Conservation (phyloP, 345 rosid species). For the Populus simonii region DNA sequence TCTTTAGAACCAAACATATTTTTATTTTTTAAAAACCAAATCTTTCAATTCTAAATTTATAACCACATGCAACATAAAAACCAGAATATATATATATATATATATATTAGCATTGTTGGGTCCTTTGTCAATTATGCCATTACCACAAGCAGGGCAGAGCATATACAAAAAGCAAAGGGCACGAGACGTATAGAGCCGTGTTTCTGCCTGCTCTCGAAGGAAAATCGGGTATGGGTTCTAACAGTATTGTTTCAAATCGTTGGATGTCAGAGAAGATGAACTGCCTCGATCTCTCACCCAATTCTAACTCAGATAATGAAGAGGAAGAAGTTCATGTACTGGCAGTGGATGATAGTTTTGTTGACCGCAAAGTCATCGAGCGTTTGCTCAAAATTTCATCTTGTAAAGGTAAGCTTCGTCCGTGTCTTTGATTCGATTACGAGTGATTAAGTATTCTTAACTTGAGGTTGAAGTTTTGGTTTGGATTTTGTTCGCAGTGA, state of each 20-base stretch:
- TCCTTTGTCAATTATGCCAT: neutral
- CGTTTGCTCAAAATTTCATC: conserved; percentile 67
- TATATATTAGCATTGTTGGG: too few relatives aligned
- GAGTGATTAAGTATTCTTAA: conserved; percentile 3
- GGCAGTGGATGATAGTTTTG: conserved; percentile 87
- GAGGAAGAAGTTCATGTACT: conserved; percentile 74
- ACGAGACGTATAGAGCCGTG: neutral
- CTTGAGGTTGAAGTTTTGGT: neutral
- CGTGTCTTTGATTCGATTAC: neutral
- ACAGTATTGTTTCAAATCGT: conserved; percentile 46
- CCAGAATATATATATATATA: too few relatives aligned
- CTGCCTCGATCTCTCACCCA: conserved; percentile 36
- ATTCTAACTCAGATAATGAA: conserved; percentile 29
- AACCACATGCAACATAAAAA: too few relatives aligned
- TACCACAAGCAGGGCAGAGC: neutral
- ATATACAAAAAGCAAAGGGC: neutral
- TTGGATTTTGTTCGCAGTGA: conserved; percentile 44
- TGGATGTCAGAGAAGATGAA: conserved; percentile 44
- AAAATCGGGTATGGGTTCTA: conserved; percentile 38
- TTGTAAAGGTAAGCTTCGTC: conserved; percentile 59
- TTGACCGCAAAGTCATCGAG: conserved; percentile 88
- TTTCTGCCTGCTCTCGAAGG: neutral
- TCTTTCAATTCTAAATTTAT: too few relatives aligned
- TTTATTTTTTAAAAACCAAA: too few relatives aligned
- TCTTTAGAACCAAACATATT: too few relatives aligned